Evolutionary conservation across 1,284 basidiomycete species (phyloP), one percentile per base, ranked within the genome.

Genomic region (Microbotryomycetes sp.): DNA sequence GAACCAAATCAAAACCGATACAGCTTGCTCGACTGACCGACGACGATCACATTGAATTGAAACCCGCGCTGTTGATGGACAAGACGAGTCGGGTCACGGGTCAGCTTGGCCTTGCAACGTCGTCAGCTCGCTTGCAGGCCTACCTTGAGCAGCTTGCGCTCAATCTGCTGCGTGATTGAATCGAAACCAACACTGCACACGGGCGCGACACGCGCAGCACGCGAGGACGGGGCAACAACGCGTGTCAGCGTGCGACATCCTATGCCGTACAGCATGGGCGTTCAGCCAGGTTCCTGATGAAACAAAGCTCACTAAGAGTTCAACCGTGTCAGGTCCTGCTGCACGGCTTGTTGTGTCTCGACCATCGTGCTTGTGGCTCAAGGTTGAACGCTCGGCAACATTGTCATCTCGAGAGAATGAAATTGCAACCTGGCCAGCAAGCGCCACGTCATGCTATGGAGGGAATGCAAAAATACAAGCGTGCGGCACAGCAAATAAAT

Each of bases 71-170:
- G 23, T 11, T 9, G 9, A 23, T 49, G 13, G 47, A 13, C 47
- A 26, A n/a, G 11, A 49, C 47, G 35, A 41, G 35, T 13, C 13
- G 41, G 41, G 41, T n/a, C 41, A 45, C 13, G 41, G 41, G 13
- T n/a, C n/a, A 13, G 13, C 41, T 45, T 15, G 7, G 48, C 5
- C 23, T n/a, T 6, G 24, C 27, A 46, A 9, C 51, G 51, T 21
- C 47, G 15, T 4, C 5, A 54, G 15, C 13, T 2, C 16, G 15
- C 5, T 5, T 96, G 89, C 82, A 97, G 97, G 64, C 93, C 94
- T 70, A 94, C 87, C 81, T 97, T 97, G 79, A 98, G 84, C 72
- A 97, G 86, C 83, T 97, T 98, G 81, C 92, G 88, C 82, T 98
- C 94, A 74, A 98, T 97, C 79, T 97, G 94, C 75, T 87, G 85